Percentiles rank a stretch among this genome's conserved stretches.
Conservation (phyloP, 1,284 basidiomycete genomes). For the Leucoagaricus sp. region DNA sequence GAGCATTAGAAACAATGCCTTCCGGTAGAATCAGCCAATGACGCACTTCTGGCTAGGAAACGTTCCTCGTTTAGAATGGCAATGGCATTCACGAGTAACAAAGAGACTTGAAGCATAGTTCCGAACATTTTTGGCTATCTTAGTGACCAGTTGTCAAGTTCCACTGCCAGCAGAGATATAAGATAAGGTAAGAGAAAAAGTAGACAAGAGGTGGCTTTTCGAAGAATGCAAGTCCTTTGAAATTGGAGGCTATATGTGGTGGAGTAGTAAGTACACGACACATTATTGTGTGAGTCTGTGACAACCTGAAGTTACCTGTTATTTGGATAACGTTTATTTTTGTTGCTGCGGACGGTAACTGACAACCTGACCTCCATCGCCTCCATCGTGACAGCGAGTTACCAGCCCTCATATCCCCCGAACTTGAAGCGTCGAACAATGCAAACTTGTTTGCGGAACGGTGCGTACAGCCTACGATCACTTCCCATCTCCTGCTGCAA, state of each 20-base stretch:
- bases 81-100: slow-evolving; percentile 91
- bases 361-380: background rate
- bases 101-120: slow-evolving; percentile 67
- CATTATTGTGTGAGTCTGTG: too few relatives aligned
- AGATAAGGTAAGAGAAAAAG: background rate
- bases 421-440: slow-evolving; percentile 19
- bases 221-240: background rate
- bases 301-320: too few relatives aligned
- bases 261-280: slow-evolving; percentile 9
- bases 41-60: slow-evolving; percentile 88
- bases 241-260: slow-evolving; percentile 7
- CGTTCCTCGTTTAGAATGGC: slow-evolving; percentile 95
- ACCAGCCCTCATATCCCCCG: slow-evolving; percentile 7
- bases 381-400: slow-evolving; percentile 5
- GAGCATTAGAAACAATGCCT: slow-evolving; percentile 9
- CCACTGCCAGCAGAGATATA: slow-evolving; percentile 14
- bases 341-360: background rate
- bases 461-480: slow-evolving; percentile 13
- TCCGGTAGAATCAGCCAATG: slow-evolving; percentile 7
- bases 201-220: background rate
- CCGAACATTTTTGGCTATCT: slow-evolving; percentile 39
- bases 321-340: too few relatives aligned
- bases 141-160: background rate
- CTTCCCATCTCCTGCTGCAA: background rate
- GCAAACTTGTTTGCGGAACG: slow-evolving; percentile 26